Base-by-base conservation (phyloP, 257 asterid species). In the Solanum chmielewskii region DNA sequence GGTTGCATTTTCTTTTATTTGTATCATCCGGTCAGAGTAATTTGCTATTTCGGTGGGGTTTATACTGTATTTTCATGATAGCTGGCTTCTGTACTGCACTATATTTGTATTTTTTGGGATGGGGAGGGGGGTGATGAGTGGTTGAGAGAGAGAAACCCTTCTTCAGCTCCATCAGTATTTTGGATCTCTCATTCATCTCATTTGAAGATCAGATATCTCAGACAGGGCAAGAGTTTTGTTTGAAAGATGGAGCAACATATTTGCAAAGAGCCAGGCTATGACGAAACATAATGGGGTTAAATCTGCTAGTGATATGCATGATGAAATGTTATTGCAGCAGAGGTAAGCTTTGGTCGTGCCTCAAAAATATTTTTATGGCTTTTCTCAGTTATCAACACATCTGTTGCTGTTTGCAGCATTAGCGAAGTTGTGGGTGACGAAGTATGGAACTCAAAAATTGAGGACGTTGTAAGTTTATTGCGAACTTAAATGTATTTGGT, bases 151-250 rank as follows among this genome's bases (percentile, higher is more conserved):
- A 44, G 68, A 31, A 73, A 35, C 59, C 29, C 85, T 86, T 49
- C 74, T 52, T 49, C 52, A 86, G 74, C 68, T 18, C 88, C 84
- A 62, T 75, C 88, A 83, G 31, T 81, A 56, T 87, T 64, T 85
- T 81, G 83, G 86, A 85, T 85, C 97, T 85, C 97, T 94, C 94
- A 93, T 93, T 92, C 89, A 91, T 92, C 97, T 94, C 92, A 93
- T 97, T 93, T 93, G 95, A 93, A 92, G 93, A 91, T 92, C 99
- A 97, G 99, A 94, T 90, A 91, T 97, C 91, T 93, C 99, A 88
- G 91, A 93, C 97, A 97, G 98, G 97, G 98, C 99, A 89, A 94
- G 95, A 87, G 87, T 90, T 90, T 91, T 97, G 80, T 90, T 97
- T 86, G 88, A 95, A 31, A 93, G 91, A 87, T 97, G 97, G 98